Evolutionary conservation across 768 basidiomycete species (phyloP).

Genomic region (Tylopilus felleus): DNA sequence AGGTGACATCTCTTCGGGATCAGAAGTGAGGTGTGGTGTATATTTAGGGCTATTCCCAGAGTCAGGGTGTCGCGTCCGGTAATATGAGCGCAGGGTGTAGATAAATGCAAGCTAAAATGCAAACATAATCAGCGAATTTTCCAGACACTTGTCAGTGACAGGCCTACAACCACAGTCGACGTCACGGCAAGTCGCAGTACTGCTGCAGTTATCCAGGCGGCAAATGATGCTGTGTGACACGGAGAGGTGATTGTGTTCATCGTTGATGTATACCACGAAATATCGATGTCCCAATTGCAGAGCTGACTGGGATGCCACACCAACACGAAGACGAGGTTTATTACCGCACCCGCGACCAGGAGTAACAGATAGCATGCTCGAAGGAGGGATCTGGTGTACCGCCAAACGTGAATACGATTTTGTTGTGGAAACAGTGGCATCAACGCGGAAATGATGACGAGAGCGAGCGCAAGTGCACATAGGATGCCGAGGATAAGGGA

Average conservation of each 20-base stretch:
- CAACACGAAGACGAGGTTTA: constrained; percentile 54
- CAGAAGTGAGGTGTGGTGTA: constrained; percentile 18
- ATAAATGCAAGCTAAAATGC: constrained; percentile 23
- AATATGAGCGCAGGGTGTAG: constrained; percentile 17
- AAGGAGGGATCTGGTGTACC: constrained; percentile 24
- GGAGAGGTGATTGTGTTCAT: constrained; percentile 19
- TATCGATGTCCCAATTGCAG: constrained; percentile 66
- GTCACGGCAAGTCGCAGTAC: constrained; percentile 55
- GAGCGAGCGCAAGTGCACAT: constrained; percentile 23
- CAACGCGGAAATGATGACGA: constrained; percentile 37
- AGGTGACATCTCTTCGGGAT: constrained; percentile 20
- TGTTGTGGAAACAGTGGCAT: constrained; percentile 36
- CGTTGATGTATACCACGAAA: constrained; percentile 53
- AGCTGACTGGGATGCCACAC: constrained; percentile 49
- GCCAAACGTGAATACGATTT: constrained; percentile 8
- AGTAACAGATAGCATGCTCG: constrained; percentile 44
- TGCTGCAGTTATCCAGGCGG: constrained; percentile 53
- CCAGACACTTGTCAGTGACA: background rate
- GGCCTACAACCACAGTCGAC: constrained; percentile 49
- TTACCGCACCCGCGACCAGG: constrained; percentile 49
- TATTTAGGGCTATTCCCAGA: constrained; percentile 9
- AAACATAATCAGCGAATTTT: constrained; percentile 5
- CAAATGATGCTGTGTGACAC: constrained; percentile 34
- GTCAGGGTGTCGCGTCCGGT: constrained; percentile 17
- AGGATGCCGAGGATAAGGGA: constrained; percentile 26